Percentiles rank a stretch among this genome's conserved stretches.
Evolutionary conservation across 2,329 filamentous ascomycete species (phyloP).

Genomic region (Septoria petroselini): DNA sequence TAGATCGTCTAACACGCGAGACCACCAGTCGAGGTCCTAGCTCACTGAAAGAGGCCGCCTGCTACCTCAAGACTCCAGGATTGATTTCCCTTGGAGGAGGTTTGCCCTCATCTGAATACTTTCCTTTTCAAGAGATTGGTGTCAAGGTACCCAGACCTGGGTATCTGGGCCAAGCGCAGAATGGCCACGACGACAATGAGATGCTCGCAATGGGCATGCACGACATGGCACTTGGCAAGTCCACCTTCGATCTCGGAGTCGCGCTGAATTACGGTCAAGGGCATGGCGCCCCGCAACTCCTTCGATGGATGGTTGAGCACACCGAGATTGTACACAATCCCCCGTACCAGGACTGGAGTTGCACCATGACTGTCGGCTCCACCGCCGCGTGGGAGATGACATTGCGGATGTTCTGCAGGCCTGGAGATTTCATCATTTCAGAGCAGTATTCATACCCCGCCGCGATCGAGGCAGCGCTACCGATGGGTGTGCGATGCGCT

Average conservation of each 20-base stretch:
- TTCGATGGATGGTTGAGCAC: constrained; percentile 91
- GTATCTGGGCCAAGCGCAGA: constrained; percentile 61
- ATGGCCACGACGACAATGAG: constrained; percentile 59
- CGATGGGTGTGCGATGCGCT: constrained; percentile 60
- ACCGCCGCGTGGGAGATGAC: constrained; percentile 82
- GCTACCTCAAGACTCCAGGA: constrained; percentile 73
- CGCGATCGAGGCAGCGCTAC: constrained; percentile 62
- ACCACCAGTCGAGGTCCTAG: constrained; percentile 54
- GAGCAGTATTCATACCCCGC: constrained; percentile 91
- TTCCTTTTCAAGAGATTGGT: constrained; percentile 78
- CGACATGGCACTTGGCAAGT: constrained; percentile 66
- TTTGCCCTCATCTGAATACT: constrained; percentile 82
- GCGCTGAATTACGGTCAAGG: constrained; percentile 93
- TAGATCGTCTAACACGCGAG: constrained; percentile 48
- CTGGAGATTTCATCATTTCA: constrained; percentile 74
- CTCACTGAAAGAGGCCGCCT: constrained; percentile 79
- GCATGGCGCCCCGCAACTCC: constrained; percentile 77
- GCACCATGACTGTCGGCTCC: constrained; percentile 77
- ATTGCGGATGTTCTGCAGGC: constrained; percentile 73
- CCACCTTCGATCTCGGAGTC: constrained; percentile 72
- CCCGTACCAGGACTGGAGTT: constrained; percentile 86
- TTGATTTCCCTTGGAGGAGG: constrained; percentile 92
- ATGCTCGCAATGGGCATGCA: constrained; percentile 73
- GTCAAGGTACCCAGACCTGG: constrained; percentile 69
- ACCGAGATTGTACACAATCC: constrained; percentile 86